These are phyloP conservation scores for Ganoderma lucidum DNA, from an alignment of 1,284 basidiomycete species.

Conservation along the genomic window DNA sequence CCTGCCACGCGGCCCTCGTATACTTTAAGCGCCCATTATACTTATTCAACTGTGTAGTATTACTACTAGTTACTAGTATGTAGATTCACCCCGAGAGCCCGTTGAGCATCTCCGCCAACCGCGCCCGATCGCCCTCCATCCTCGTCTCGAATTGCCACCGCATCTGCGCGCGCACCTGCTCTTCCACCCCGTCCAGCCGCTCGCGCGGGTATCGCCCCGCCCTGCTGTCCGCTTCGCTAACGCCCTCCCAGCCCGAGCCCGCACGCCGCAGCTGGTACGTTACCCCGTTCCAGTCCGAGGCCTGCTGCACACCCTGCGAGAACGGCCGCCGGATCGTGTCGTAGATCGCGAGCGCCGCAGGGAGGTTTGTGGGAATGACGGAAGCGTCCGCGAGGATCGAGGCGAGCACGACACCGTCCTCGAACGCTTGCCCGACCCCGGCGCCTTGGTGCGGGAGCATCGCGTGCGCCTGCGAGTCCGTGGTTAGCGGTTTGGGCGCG, in stretches of 20 bases:
- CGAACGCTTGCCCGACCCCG: constrained; percentile 50
- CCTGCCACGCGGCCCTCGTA: too few species aligned
- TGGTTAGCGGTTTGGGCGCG: not conserved
- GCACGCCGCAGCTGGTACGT: constrained; percentile 3
- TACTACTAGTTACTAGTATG: too few species aligned
- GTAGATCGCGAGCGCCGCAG: constrained; percentile 21
- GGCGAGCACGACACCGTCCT: constrained; percentile 31
- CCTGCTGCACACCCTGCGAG: constrained; percentile 21
- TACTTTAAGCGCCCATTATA: too few species aligned
- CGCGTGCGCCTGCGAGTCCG: constrained; percentile 22
- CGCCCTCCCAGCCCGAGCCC: constrained; percentile 6
- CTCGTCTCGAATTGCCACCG: not conserved
- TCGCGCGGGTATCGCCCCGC: constrained; percentile 12
- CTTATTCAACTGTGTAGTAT: too few species aligned
- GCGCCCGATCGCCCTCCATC: not conserved
- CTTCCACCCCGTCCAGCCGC: constrained; percentile 1
- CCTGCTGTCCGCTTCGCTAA: constrained; percentile 16
- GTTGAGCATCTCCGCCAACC: not conserved
- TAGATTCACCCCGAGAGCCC: not conserved
- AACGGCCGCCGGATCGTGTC: constrained; percentile 21
- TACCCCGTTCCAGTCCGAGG: constrained; percentile 12
- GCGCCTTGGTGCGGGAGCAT: constrained; percentile 47
- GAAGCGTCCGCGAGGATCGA: constrained; percentile 9
- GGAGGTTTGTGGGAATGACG: constrained; percentile 3
- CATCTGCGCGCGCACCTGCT: constrained; percentile 5